phyloP scores from a whole-genome alignment of 768 basidiomycete species.

The Collybia mongolica region DNA sequence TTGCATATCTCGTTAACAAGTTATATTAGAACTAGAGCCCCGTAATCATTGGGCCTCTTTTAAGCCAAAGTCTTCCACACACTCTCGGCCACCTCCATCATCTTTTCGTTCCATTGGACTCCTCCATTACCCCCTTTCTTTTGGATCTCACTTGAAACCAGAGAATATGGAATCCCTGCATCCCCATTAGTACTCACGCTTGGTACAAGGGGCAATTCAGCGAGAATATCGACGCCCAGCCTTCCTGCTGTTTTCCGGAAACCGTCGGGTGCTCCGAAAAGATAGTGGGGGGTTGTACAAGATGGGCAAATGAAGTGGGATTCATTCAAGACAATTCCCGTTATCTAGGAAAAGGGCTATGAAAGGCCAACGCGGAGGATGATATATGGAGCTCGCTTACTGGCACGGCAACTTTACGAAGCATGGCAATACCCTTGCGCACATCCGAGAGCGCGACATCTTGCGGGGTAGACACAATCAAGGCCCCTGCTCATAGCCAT shows the following conservation, averaged over 20 bases:
- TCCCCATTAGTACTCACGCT: conserved; percentile 76
- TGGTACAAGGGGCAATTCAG: conserved; percentile 78
- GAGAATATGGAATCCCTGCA: conserved; percentile 38
- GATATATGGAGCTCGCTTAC: conserved; percentile 40
- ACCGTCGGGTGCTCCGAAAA: conserved; percentile 68
- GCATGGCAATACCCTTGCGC: conserved; percentile 90
- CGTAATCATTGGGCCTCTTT: neutral
- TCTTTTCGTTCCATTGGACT: conserved; percentile 14
- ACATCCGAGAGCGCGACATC: conserved; percentile 92
- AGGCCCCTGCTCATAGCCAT: conserved; percentile 55
- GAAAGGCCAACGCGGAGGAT: conserved; percentile 1
- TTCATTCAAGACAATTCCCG: conserved; percentile 87
- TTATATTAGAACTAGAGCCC: neutral
- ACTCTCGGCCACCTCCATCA: conserved; percentile 11
- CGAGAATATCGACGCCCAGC: conserved; percentile 65
- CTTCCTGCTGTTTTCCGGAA: conserved; percentile 60
- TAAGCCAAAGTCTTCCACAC: conserved; percentile 10
- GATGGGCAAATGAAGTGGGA: conserved; percentile 78
- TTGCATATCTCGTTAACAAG: too few relatives aligned
- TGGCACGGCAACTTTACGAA: conserved; percentile 84
- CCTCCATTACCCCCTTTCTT: conserved; percentile 13
- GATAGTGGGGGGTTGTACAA: conserved; percentile 60
- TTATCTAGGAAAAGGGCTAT: conserved; percentile 51
- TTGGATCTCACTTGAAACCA: conserved; percentile 9
- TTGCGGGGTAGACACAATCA: conserved; percentile 95